Conservation (phyloP, 331 rosid species). For the Ulmus americana region DNA sequence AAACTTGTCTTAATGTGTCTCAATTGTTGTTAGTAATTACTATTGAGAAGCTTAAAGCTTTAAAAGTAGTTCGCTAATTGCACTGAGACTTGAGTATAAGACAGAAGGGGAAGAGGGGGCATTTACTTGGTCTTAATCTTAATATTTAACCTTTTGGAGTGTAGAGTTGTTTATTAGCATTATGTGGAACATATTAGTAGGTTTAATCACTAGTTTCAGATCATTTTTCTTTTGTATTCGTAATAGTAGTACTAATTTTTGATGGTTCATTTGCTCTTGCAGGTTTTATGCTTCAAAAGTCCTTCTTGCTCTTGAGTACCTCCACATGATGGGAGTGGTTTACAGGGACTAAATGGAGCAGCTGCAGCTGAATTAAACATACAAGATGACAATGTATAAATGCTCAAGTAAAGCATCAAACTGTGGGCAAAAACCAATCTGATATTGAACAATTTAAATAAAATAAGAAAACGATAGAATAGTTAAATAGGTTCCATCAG, state of each 20-base stretch:
- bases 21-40: no score
- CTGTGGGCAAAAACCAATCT: slow-evolving; percentile 96
- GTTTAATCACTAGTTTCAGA: background rate
- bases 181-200: background rate
- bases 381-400: slow-evolving; percentile 14
- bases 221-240: background rate
- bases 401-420: slow-evolving; percentile 81
- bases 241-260: background rate
- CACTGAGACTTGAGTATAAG: no score
- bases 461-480: background rate
- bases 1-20: no score
- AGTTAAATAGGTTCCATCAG: slow-evolving; percentile 1
- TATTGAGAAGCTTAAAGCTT: no score
- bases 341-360: slow-evolving; percentile 36
- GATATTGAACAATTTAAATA: slow-evolving; percentile 23
- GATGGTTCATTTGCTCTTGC: slow-evolving; percentile 5
- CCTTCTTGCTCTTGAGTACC: slow-evolving; percentile 51
- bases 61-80: no score
- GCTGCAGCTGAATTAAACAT: no score
- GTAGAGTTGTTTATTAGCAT: no score
- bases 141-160: no score
- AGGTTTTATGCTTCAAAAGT: slow-evolving; percentile 58
- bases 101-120: no score
- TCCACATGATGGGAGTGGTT: slow-evolving; percentile 67
- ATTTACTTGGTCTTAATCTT: no score